Percentiles rank a stretch among this genome's conserved stretches.
Evolutionary conservation across 2,329 filamentous ascomycete genomes (phyloP).

Genomic region (Chrysoporthe cubensis): DNA sequence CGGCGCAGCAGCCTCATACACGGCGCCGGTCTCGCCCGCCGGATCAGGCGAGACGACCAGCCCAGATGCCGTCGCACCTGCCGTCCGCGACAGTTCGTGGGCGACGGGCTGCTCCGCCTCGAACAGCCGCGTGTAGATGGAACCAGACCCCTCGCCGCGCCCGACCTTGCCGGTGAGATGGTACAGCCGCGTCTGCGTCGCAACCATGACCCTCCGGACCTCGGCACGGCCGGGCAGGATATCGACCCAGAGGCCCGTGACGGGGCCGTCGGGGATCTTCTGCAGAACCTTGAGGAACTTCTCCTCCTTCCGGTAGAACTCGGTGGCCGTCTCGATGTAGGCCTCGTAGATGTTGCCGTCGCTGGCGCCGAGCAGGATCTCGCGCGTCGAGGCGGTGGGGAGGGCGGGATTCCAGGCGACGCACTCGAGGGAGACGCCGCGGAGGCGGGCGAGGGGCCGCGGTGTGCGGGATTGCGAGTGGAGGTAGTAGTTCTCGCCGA

Average conservation of each 20-base stretch:
- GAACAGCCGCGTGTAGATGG: conserved; percentile 86
- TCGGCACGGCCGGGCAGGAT: conserved; percentile 68
- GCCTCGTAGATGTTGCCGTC: conserved; percentile 95
- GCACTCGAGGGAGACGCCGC: conserved; percentile 84
- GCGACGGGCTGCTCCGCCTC: conserved; percentile 80
- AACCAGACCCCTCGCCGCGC: conserved; percentile 76
- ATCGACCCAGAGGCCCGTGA: conserved; percentile 87
- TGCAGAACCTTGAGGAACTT: conserved; percentile 86
- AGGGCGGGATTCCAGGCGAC: conserved; percentile 94
- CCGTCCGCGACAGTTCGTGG: conserved; percentile 69
- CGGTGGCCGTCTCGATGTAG: conserved; percentile 90
- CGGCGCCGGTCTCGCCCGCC: conserved; percentile 53
- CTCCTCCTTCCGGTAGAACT: conserved; percentile 95
- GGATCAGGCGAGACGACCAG: conserved; percentile 77
- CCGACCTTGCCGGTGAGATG: conserved; percentile 82
- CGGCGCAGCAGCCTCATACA: conserved; percentile 58
- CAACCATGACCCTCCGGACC: conserved; percentile 75
- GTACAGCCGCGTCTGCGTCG: conserved; percentile 76
- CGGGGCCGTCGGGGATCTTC: conserved; percentile 78
- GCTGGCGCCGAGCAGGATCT: conserved; percentile 89
- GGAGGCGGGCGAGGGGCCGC: conserved; percentile 78
- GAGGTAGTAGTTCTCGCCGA: conserved; percentile 96
- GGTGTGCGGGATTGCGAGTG: conserved; percentile 93
- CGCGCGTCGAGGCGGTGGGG: conserved; percentile 89
- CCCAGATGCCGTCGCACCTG: conserved; percentile 60